Conservation (phyloP, 306 rosid genomes). For the Castanea crenata region DNA sequence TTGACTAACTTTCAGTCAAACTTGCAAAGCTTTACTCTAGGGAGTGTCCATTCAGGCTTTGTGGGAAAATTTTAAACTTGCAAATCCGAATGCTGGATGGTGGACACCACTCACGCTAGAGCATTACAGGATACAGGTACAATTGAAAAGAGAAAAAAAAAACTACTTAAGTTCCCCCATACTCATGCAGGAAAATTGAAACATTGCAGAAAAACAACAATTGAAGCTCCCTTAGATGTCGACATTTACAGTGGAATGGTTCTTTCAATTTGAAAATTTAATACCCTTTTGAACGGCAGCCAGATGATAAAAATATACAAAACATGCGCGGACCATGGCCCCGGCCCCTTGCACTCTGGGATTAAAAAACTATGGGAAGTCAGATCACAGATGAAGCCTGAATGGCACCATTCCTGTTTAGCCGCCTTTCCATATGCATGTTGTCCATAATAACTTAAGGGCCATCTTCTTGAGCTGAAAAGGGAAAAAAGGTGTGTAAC, state of each 20-base stretch:
- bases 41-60: no score
- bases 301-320: slow-evolving; percentile 7
- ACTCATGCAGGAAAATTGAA: slow-evolving; percentile 27
- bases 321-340: slow-evolving; percentile 21
- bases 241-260: slow-evolving; percentile 54
- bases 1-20: no score
- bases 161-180: slow-evolving; percentile 19
- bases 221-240: slow-evolving; percentile 19
- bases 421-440: slow-evolving; percentile 17
- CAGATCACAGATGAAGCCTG: background rate
- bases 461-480: slow-evolving; percentile 96
- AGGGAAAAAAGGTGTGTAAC: background rate
- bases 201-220: slow-evolving; percentile 19
- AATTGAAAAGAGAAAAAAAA: background rate
- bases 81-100: background rate
- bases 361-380: background rate
- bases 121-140: slow-evolving; percentile 17
- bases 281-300: slow-evolving; percentile 21
- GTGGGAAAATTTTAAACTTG: no score
- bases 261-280: slow-evolving; percentile 24
- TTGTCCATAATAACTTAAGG: slow-evolving; percentile 39
- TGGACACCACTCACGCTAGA: background rate
- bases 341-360: slow-evolving; percentile 26
- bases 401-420: slow-evolving; percentile 11
- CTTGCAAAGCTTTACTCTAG: no score